phyloP scores from a whole-genome alignment of 805 yeast genomes.

The Kazachstania taianensis region DNA sequence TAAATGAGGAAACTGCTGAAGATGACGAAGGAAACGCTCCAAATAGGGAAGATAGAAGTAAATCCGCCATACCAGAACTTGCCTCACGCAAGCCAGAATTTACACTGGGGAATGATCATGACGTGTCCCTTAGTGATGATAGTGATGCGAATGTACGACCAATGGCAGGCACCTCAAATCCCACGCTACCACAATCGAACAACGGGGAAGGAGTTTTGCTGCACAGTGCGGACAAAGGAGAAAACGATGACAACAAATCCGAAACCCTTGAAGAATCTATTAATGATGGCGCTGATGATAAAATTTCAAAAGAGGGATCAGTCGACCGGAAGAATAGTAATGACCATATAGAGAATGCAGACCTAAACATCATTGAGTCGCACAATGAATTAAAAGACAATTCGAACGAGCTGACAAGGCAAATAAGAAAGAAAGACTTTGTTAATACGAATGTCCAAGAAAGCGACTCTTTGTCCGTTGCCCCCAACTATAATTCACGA shows the following conservation, averaged over 20 bases:
- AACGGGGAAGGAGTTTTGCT: background rate
- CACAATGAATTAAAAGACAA: slow-evolving; percentile 7
- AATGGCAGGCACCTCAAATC: too few species aligned
- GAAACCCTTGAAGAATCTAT: background rate
- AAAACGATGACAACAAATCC: background rate
- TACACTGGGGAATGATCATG: slow-evolving; percentile 4
- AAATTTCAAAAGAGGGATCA: background rate
- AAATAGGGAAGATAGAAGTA: background rate
- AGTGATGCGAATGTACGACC: background rate
- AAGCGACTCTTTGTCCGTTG: too few species aligned
- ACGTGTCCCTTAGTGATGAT: background rate
- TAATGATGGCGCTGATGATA: background rate
- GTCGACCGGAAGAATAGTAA: slow-evolving; percentile 11
- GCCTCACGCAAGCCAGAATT: slow-evolving; percentile 4
- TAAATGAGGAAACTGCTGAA: slow-evolving; percentile 2
- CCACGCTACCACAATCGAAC: background rate
- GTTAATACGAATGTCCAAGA: too few species aligned
- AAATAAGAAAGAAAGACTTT: slow-evolving; percentile 7
- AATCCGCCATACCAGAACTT: background rate
- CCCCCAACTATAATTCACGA: too few species aligned
- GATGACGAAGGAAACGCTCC: slow-evolving; percentile 1
- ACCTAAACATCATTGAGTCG: slow-evolving; percentile 9
- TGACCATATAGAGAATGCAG: slow-evolving; percentile 16
- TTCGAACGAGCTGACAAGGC: slow-evolving; percentile 17
- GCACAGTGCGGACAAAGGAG: background rate